Evolutionary conservation across 2,329 filamentous ascomycete species (phyloP).

Genomic region (Sphaerulina vaccinii): DNA sequence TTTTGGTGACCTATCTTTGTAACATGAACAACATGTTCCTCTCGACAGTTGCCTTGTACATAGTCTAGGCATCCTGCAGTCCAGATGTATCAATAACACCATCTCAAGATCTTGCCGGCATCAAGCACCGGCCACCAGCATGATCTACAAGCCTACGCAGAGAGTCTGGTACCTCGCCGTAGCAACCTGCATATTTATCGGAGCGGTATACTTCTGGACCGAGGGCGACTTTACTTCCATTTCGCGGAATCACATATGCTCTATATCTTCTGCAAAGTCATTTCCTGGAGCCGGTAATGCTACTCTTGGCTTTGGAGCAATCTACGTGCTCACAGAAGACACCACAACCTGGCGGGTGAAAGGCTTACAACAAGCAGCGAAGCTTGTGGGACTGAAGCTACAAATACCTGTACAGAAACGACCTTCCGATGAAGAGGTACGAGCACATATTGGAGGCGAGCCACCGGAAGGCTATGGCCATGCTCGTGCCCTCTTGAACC

Average conservation of each 20-base stretch:
- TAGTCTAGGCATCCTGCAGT: too few species aligned
- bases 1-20: too few species aligned
- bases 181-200: conserved; percentile 1
- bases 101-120: neutral
- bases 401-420: neutral
- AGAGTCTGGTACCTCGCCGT: conserved; percentile 1
- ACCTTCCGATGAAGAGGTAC: neutral
- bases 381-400: conserved; percentile 3
- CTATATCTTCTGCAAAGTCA: neutral
- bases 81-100: neutral
- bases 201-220: neutral
- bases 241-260: neutral
- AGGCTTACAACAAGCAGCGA: conserved; percentile 10
- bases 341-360: conserved; percentile 16
- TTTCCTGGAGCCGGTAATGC: conserved; percentile 1
- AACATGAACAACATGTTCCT: too few species aligned
- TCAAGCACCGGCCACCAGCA: neutral
- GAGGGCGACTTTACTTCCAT: neutral
- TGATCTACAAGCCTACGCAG: neutral
- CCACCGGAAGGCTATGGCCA: neutral
- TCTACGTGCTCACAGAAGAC: conserved; percentile 19
- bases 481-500: conserved; percentile 10
- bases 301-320: conserved; percentile 19
- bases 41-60: too few species aligned
- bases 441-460: neutral